Conservation (phyloP, 345 rosid genomes). For the Populus alba region DNA sequence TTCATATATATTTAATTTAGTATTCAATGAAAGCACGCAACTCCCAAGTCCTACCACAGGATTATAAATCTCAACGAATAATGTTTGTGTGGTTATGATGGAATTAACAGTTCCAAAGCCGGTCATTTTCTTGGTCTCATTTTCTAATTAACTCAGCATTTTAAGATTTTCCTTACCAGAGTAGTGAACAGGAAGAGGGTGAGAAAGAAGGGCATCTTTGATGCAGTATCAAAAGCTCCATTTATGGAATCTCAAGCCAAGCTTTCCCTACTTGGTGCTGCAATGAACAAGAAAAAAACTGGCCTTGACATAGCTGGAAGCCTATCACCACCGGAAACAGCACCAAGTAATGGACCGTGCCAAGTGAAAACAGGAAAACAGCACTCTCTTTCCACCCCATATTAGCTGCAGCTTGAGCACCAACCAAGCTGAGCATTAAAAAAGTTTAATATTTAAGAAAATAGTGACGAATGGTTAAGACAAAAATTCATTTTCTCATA, state of each 20-base stretch:
- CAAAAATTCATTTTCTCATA: no score
- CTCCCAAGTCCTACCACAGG: no score
- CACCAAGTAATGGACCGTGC: constrained; percentile 29
- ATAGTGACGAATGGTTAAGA: no score
- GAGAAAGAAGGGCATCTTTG: constrained; percentile 33
- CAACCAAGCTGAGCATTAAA: constrained; percentile 17
- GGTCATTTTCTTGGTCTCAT: neutral
- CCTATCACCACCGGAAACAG: constrained; percentile 18
- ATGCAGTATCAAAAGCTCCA: constrained; percentile 20
- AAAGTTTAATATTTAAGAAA: no score
- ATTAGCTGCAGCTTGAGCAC: constrained; percentile 25
- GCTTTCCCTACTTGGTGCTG: constrained; percentile 28
- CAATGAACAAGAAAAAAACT: constrained; percentile 30
- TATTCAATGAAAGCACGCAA: neutral
- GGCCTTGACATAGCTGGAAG: constrained; percentile 27
- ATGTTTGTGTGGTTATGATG: neutral
- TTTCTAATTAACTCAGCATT: no score
- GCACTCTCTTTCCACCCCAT: constrained; percentile 30
- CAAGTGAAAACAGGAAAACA: constrained; percentile 24
- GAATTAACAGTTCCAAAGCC: neutral
- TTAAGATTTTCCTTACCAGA: constrained; percentile 3
- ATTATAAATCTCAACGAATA: no score
- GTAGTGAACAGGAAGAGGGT: constrained; percentile 27
- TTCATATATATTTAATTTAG: neutral
- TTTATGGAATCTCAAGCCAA: constrained; percentile 28